Percentiles rank a stretch among this genome's conserved stretches.
Conservation (phyloP, 2,329 filamentous ascomycete genomes). For the Trichoderma polysporum region DNA sequence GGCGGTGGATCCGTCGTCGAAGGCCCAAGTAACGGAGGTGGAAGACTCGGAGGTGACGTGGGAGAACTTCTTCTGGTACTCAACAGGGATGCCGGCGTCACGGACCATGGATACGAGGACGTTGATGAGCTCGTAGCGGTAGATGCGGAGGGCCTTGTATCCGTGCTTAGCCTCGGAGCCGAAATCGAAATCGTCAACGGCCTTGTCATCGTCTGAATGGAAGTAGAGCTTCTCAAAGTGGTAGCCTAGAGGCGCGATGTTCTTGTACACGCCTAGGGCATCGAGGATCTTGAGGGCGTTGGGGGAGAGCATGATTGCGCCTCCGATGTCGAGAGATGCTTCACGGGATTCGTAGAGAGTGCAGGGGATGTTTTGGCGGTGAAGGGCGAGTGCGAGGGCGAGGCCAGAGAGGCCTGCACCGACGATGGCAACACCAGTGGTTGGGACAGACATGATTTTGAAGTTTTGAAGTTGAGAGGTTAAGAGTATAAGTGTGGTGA, state of each 20-base stretch:
- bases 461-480: neutral
- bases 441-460: neutral
- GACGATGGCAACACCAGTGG: conserved; percentile 31
- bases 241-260: conserved; percentile 46
- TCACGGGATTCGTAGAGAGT: conserved; percentile 53
- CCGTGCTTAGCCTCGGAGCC: conserved; percentile 48
- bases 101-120: conserved; percentile 44
- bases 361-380: conserved; percentile 49
- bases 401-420: conserved; percentile 48
- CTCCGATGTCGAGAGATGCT: conserved; percentile 48
- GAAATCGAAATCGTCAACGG: conserved; percentile 47
- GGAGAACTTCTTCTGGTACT: conserved; percentile 50
- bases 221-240: conserved; percentile 53
- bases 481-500: neutral
- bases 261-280: conserved; percentile 47
- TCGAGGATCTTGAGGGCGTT: conserved; percentile 58
- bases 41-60: conserved; percentile 43
- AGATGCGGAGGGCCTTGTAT: conserved; percentile 55
- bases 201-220: conserved; percentile 35
- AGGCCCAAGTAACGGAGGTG: conserved; percentile 44
- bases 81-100: conserved; percentile 41
- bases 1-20: conserved; percentile 45
- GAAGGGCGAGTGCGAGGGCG: conserved; percentile 53
- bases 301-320: conserved; percentile 59
- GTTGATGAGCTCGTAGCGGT: conserved; percentile 51